A percentile compares a stretch with the other conserved stretches of the same genome.
phyloP scores from a whole-genome alignment of 345 rosid species.

The Streptanthus diversifolius region DNA sequence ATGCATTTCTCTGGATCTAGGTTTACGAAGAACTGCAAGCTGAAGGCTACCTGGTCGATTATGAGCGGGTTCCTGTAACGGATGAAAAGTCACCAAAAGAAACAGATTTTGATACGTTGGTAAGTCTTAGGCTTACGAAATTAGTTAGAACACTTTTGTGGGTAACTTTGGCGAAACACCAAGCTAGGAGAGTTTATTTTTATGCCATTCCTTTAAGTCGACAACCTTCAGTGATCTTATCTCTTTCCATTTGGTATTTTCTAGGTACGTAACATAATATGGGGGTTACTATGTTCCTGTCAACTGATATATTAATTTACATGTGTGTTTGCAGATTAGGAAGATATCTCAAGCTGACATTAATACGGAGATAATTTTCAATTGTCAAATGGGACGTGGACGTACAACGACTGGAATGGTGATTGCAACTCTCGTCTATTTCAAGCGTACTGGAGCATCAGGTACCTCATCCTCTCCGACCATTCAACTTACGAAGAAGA shows the following conservation, averaged over 20 bases:
- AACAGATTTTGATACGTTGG: slow-evolving; percentile 81
- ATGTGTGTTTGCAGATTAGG: slow-evolving; percentile 54
- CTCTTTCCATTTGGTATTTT: slow-evolving; percentile 10
- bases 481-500: not conserved
- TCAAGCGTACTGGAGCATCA: slow-evolving; percentile 83
- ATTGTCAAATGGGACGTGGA: slow-evolving; percentile 99
- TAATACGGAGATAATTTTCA: slow-evolving; percentile 72
- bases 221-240: slow-evolving; percentile 5
- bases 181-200: not conserved
- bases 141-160: not conserved
- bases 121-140: slow-evolving; percentile 41
- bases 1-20: slow-evolving; percentile 34
- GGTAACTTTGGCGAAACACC: not conserved
- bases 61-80: slow-evolving; percentile 94
- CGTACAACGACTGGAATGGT: slow-evolving; percentile 99
- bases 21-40: slow-evolving; percentile 80
- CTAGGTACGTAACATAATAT: not conserved
- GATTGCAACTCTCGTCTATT: slow-evolving; percentile 85
- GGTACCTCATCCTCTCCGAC: slow-evolving; percentile 48
- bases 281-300: not conserved
- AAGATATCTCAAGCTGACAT: slow-evolving; percentile 76
- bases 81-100: slow-evolving; percentile 98
- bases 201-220: not conserved
- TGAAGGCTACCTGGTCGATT: slow-evolving; percentile 83
- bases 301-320: not conserved